Conservation (phyloP, 495 filamentous ascomycete genomes). For the Penicillium odoratum region DNA sequence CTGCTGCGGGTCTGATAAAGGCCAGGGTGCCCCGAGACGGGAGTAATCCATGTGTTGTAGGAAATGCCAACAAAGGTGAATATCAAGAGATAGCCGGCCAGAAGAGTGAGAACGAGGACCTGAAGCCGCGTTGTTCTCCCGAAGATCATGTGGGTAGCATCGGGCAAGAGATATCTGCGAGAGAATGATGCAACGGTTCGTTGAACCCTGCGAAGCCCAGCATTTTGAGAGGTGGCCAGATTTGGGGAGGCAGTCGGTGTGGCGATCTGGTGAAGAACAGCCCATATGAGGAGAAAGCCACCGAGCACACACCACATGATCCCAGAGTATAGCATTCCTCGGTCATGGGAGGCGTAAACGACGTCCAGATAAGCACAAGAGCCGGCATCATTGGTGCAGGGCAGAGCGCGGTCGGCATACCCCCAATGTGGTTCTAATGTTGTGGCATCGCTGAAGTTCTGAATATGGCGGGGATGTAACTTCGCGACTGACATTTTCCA, state of each 20-base stretch:
- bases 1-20: slow-evolving; percentile 57
- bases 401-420: slow-evolving; percentile 55
- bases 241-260: background rate
- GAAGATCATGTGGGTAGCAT: slow-evolving; percentile 34
- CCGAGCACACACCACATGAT: slow-evolving; percentile 60
- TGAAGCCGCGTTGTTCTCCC: slow-evolving; percentile 43
- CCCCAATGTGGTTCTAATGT: slow-evolving; percentile 59
- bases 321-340: slow-evolving; percentile 59
- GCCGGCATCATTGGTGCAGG: slow-evolving; percentile 59
- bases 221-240: background rate
- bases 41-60: slow-evolving; percentile 61
- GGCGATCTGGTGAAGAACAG: background rate
- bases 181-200: slow-evolving; percentile 5
- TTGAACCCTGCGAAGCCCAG: background rate
- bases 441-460: slow-evolving; percentile 36
- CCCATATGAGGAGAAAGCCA: slow-evolving; percentile 52
- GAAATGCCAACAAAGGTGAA: slow-evolving; percentile 63
- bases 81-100: slow-evolving; percentile 56
- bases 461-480: slow-evolving; percentile 35
- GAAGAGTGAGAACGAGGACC: slow-evolving; percentile 49
- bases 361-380: slow-evolving; percentile 64
- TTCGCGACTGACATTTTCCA: background rate
- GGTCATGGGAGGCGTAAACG: slow-evolving; percentile 59
- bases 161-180: slow-evolving; percentile 38
- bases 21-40: slow-evolving; percentile 46